These are phyloP conservation scores for Pleodorina starrii DNA, from an alignment of 139 green algal genomes.

Conservation along the genomic window DNA sequence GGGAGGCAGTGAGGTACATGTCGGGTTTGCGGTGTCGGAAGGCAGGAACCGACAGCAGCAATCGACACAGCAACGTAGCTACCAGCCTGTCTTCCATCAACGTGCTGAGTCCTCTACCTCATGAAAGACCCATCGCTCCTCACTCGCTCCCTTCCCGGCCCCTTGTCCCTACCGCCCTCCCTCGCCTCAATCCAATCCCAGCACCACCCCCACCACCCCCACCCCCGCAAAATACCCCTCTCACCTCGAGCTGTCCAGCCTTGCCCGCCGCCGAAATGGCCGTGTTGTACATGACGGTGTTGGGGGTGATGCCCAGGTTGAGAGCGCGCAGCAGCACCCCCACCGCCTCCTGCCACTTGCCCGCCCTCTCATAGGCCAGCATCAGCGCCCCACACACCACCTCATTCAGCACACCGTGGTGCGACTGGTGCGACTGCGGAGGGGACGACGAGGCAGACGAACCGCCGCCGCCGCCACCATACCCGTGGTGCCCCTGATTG, in stretches of 20 bases:
- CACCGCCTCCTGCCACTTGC: slow-evolving; percentile 81
- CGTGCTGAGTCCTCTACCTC: no score
- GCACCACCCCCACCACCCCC: no score
- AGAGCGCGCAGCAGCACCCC: slow-evolving; percentile 74
- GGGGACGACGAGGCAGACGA: not conserved
- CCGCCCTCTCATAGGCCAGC: slow-evolving; percentile 86
- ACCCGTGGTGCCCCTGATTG: not conserved
- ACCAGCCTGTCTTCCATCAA: no score
- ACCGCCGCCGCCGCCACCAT: not conserved
- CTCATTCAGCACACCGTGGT: slow-evolving; percentile 79
- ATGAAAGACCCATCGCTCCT: no score
- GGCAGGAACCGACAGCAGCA: no score
- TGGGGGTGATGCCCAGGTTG: slow-evolving; percentile 69
- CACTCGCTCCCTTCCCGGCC: no score
- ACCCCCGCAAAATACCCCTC: no score
- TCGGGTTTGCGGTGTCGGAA: no score
- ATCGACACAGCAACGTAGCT: no score
- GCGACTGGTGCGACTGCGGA: not conserved
- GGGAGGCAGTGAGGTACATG: no score
- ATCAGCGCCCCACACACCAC: slow-evolving; percentile 90
- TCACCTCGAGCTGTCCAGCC: slow-evolving; percentile 68
- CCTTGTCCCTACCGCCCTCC: no score
- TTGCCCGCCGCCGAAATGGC: slow-evolving; percentile 87
- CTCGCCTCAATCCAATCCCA: no score
- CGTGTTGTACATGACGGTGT: slow-evolving; percentile 89